phyloP scores from a whole-genome alignment of 768 basidiomycete genomes.

The Boletus rex-veris region DNA sequence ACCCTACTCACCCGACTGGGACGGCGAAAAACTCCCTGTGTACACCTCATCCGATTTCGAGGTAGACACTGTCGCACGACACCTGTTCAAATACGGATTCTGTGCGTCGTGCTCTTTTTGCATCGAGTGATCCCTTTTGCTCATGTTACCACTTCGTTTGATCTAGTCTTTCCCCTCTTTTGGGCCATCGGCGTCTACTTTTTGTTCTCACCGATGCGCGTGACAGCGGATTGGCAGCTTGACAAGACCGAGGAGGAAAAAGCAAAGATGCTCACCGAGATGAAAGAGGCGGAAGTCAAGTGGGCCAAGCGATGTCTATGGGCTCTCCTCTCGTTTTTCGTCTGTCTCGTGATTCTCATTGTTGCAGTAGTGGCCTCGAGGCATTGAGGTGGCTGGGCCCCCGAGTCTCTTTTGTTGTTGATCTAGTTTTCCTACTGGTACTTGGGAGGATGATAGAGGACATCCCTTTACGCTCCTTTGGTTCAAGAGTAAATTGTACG shows the following conservation, averaged over 20 bases:
- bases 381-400: conserved; percentile 18
- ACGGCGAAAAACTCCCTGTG: conserved; percentile 28
- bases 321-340: conserved; percentile 47
- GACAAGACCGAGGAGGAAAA: conserved; percentile 54
- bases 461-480: conserved; percentile 8
- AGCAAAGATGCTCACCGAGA: conserved; percentile 41
- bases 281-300: conserved; percentile 49
- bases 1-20: conserved; percentile 43
- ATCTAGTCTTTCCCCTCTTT: conserved; percentile 56
- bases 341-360: conserved; percentile 34
- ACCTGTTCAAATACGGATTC: conserved; percentile 63
- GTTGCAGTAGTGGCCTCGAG: conserved; percentile 20
- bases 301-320: conserved; percentile 56
- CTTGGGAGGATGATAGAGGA: neutral
- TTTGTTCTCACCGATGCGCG: conserved; percentile 49
- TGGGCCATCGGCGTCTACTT: conserved; percentile 59
- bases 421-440: too few relatives aligned
- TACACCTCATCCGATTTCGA: conserved; percentile 37
- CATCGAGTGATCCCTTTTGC: neutral
- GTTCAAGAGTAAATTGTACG: conserved; percentile 8
- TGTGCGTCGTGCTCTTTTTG: conserved; percentile 33
- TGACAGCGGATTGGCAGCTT: conserved; percentile 50
- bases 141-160: neutral
- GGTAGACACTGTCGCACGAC: conserved; percentile 54
- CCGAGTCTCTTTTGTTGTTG: neutral